Percentiles rank a stretch among this genome's conserved stretches.
Conservation (phyloP, 768 basidiomycete species). For the Porpolomopsis calyptriformis region DNA sequence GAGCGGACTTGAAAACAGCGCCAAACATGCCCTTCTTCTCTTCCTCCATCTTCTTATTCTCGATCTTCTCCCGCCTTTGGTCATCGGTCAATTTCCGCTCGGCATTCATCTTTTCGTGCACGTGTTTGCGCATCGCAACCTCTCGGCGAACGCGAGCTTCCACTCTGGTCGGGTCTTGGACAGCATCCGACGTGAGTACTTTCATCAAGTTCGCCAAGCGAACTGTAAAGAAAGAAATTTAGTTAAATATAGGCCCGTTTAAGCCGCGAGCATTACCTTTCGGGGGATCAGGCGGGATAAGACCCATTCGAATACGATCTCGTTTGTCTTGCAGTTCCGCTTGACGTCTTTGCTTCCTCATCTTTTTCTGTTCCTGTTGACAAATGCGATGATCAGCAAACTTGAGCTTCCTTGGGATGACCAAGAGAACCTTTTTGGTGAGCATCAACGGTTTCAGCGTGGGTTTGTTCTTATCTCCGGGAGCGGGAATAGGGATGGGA, state of each 20-base stretch:
- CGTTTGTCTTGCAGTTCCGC: conserved; percentile 89
- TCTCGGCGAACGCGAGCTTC: conserved; percentile 92
- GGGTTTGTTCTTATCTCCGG: conserved; percentile 72
- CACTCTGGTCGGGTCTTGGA: conserved; percentile 95
- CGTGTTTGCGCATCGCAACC: conserved; percentile 80
- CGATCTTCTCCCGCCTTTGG: conserved; percentile 76
- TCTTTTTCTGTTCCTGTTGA: conserved; percentile 88
- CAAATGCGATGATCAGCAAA: background rate
- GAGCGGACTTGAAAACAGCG: conserved; percentile 79
- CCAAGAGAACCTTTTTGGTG: conserved; percentile 64
- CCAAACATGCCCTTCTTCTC: conserved; percentile 78
- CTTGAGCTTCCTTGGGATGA: too few species aligned
- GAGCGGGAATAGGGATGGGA: conserved; percentile 91
- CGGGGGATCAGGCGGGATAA: conserved; percentile 88
- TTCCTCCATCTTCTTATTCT: conserved; percentile 76
- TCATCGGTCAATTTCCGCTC: conserved; percentile 90
- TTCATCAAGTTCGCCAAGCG: conserved; percentile 95
- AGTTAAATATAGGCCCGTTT: background rate
- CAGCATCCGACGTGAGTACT: conserved; percentile 90
- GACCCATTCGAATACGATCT: conserved; percentile 91
- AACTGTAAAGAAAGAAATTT: conserved; percentile 39
- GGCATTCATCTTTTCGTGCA: conserved; percentile 88
- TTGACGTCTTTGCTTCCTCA: conserved; percentile 80
- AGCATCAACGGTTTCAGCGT: conserved; percentile 81
- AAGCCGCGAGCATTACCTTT: conserved; percentile 55